Evolutionary conservation across 176 grass and related monocot species (phyloP), one percentile per base, ranked within the genome.

Genomic region (Elymus sibiricus): DNA sequence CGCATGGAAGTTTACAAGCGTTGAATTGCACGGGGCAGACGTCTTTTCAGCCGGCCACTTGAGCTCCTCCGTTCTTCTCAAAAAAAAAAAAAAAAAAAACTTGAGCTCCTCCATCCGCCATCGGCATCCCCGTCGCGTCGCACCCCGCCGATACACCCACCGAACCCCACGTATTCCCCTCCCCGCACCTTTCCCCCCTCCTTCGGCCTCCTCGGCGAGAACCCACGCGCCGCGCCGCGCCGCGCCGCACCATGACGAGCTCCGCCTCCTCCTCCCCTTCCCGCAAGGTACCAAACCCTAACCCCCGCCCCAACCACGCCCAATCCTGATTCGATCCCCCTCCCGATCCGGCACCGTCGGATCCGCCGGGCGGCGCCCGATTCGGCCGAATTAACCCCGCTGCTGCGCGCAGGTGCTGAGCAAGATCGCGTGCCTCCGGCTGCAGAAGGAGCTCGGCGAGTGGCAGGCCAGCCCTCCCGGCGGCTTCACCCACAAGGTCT

Each of bases 391-490:
- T 53, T 53, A 7, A 44, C 79, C 13, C 5, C 1, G 7, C 7
- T 4, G 21, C 15, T 25, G 3, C 5, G 80, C 17, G 69, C 90
- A 98, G 97, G 86, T 73, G 49, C 86, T 98, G 92, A 99, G 94
- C 82, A 99, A 95, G 92, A 99, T 96, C 88, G 94, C 97, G 3
- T 88, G 86, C 90, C 94, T 82, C 71, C 90, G 94, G 56, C 76
- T 99, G 35, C 91, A 95, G 92, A 99, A 99, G 87, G 92, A 99
- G 90, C 79, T 98, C 27, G 74, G 80, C 4, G 97, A 96, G 90
- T 98, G 94, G 97, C 92, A 95, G 83, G 74, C 83, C 88, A 88
- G 74, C 64, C 97, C 97, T 4, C 92, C 90, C 7, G 69, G 88
- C 38, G 97, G 93, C 34, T 95, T 98, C 84, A 92, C 90, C 51